phyloP scores from a whole-genome alignment of 2,329 filamentous ascomycete species.

The Drechslera avenae region DNA sequence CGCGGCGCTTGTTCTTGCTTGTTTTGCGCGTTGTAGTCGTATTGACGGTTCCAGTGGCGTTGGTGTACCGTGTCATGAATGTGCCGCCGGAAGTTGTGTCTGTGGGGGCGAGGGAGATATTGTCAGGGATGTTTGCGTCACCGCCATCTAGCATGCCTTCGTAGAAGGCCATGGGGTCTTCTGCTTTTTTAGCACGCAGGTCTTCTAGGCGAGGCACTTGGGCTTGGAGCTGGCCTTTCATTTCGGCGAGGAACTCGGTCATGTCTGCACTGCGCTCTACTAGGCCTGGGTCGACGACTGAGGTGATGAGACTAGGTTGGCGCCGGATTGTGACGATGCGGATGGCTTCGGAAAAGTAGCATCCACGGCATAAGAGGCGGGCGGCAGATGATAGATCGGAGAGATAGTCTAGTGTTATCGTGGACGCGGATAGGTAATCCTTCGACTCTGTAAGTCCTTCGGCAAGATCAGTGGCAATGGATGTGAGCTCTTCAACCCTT shows the following conservation, averaged over 20 bases:
- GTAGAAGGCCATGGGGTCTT: slow-evolving; percentile 87
- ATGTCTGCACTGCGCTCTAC: slow-evolving; percentile 79
- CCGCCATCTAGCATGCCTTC: slow-evolving; percentile 63
- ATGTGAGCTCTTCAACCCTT: slow-evolving; percentile 62
- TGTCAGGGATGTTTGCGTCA: slow-evolving; percentile 77
- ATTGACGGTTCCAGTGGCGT: slow-evolving; percentile 72
- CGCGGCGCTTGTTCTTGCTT: slow-evolving; percentile 82
- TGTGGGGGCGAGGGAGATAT: slow-evolving; percentile 88
- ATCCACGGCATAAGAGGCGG: slow-evolving; percentile 82
- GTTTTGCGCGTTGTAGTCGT: slow-evolving; percentile 79
- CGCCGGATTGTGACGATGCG: slow-evolving; percentile 70
- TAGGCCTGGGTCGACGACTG: slow-evolving; percentile 77
- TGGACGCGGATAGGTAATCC: slow-evolving; percentile 79
- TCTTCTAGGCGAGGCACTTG: slow-evolving; percentile 87
- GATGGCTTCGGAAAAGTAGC: slow-evolving; percentile 86
- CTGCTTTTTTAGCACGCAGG: slow-evolving; percentile 76
- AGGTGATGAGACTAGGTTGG: slow-evolving; percentile 66
- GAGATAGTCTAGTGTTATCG: slow-evolving; percentile 82
- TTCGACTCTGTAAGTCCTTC: slow-evolving; percentile 82
- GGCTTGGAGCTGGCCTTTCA: slow-evolving; percentile 79
- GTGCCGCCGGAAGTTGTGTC: slow-evolving; percentile 78
- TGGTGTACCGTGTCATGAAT: slow-evolving; percentile 91
- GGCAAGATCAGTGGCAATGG: slow-evolving; percentile 75
- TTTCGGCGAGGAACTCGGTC: slow-evolving; percentile 92
- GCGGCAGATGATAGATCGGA: slow-evolving; percentile 71